Percentiles rank a stretch among this genome's conserved stretches.
Conservation (phyloP, 2,329 filamentous ascomycete genomes). For the Fusarium ramigenum region DNA sequence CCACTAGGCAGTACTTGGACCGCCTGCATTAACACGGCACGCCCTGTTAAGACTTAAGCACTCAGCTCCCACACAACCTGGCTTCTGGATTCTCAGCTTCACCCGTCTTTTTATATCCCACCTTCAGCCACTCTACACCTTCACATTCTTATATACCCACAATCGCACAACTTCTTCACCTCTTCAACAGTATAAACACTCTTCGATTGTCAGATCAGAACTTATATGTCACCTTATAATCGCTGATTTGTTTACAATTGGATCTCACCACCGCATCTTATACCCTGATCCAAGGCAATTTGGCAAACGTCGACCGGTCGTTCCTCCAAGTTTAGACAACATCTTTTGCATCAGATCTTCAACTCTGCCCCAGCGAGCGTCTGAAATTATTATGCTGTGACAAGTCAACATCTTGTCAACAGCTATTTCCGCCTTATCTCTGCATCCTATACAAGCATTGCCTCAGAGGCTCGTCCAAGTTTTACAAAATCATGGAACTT, state of each 20-base stretch:
- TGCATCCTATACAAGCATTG: not conserved
- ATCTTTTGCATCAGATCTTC: not conserved
- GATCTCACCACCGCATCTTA: constrained; percentile 9
- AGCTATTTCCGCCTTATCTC: not conserved
- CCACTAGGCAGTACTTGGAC: constrained; percentile 32
- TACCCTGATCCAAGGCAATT: constrained; percentile 20
- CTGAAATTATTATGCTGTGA: constrained; percentile 29
- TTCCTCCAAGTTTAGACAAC: not conserved
- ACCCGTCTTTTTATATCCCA: constrained; percentile 10
- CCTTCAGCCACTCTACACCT: not conserved
- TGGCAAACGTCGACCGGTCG: not conserved
- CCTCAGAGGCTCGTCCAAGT: not conserved
- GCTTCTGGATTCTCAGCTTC: constrained; percentile 13
- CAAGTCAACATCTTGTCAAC: constrained; percentile 1
- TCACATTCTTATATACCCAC: constrained; percentile 9
- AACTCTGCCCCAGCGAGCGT: not conserved
- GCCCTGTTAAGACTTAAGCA: constrained; percentile 26
- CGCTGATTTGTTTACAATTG: not conserved
- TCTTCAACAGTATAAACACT: not conserved
- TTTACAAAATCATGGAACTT: constrained; percentile 61
- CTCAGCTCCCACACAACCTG: constrained; percentile 23
- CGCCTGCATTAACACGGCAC: constrained; percentile 29
- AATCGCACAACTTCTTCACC: not conserved
- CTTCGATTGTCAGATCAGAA: not conserved
- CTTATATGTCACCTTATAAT: constrained; percentile 3